Evolutionary conservation across 2,329 filamentous ascomycete species (phyloP).

Genomic region (Stemphylium vesicarium): DNA sequence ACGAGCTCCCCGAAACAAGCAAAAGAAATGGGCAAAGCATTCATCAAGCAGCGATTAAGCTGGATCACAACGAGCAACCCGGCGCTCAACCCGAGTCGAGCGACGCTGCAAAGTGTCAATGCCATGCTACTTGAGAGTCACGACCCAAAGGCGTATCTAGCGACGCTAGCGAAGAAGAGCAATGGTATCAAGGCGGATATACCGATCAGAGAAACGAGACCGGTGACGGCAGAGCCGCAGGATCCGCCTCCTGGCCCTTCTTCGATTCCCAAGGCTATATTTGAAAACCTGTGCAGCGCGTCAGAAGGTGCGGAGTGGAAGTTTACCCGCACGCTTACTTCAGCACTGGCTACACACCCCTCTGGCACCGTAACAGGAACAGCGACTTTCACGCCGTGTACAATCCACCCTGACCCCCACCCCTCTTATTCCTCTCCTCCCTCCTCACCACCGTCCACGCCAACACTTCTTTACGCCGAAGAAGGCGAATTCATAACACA

Average conservation of each 20-base stretch:
- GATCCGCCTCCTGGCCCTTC: background rate
- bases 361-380: slow-evolving; percentile 71
- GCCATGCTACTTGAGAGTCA: slow-evolving; percentile 73
- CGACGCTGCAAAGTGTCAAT: slow-evolving; percentile 90
- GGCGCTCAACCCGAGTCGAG: slow-evolving; percentile 80
- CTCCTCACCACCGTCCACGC: background rate
- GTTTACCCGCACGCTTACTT: slow-evolving; percentile 64
- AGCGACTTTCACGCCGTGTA: slow-evolving; percentile 67
- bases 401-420: slow-evolving; percentile 10
- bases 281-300: slow-evolving; percentile 17
- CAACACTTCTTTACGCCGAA: slow-evolving; percentile 73
- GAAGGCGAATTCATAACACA: slow-evolving; percentile 68
- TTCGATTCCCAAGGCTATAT: slow-evolving; percentile 14
- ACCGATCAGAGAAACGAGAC: background rate
- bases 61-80: slow-evolving; percentile 81
- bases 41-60: slow-evolving; percentile 79
- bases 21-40: slow-evolving; percentile 68
- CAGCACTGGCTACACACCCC: slow-evolving; percentile 65
- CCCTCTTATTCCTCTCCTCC: background rate
- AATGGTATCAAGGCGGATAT: background rate
- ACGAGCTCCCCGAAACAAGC: background rate
- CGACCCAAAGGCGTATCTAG: slow-evolving; percentile 3
- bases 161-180: background rate
- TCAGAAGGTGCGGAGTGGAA: slow-evolving; percentile 59
- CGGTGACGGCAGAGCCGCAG: background rate